Evolutionary conservation across 2,329 filamentous ascomycete genomes (phyloP).

Genomic region (Aspergillus intermedius): DNA sequence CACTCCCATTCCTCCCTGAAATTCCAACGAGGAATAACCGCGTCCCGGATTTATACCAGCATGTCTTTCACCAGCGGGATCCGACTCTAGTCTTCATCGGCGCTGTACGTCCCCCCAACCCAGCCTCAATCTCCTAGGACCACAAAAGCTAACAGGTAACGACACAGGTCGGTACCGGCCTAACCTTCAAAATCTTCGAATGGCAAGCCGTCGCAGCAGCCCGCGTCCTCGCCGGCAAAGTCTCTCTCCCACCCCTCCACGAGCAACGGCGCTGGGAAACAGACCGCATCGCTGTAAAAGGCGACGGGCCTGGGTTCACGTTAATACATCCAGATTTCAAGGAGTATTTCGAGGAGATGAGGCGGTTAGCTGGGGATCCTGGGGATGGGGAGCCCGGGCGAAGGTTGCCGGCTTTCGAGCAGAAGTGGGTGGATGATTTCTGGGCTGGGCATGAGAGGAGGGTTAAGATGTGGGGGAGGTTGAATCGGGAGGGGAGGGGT

Average conservation of each 20-base stretch:
- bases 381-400: constrained; percentile 32
- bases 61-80: constrained; percentile 31
- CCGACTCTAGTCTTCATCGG: constrained; percentile 30
- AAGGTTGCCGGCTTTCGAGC: constrained; percentile 38
- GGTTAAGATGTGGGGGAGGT: constrained; percentile 52
- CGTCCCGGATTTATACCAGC: constrained; percentile 30
- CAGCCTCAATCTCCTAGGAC: not conserved
- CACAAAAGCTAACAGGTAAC: not conserved
- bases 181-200: constrained; percentile 64
- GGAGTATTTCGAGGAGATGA: constrained; percentile 55
- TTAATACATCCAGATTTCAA: constrained; percentile 57
- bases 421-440: constrained; percentile 40
- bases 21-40: constrained; percentile 34
- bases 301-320: constrained; percentile 53
- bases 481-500: constrained; percentile 34
- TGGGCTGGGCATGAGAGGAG: constrained; percentile 50
- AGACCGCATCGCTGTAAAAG: constrained; percentile 47
- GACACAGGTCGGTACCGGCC: constrained; percentile 28
- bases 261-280: constrained; percentile 53
- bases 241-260: constrained; percentile 42
- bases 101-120: constrained; percentile 37
- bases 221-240: constrained; percentile 51
- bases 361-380: constrained; percentile 39
- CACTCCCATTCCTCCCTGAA: constrained; percentile 53
- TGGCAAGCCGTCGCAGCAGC: constrained; percentile 61